Evolutionary conservation across 83 land plant genomes (phyloP).

Genomic region (Isoetes engelmannii): DNA sequence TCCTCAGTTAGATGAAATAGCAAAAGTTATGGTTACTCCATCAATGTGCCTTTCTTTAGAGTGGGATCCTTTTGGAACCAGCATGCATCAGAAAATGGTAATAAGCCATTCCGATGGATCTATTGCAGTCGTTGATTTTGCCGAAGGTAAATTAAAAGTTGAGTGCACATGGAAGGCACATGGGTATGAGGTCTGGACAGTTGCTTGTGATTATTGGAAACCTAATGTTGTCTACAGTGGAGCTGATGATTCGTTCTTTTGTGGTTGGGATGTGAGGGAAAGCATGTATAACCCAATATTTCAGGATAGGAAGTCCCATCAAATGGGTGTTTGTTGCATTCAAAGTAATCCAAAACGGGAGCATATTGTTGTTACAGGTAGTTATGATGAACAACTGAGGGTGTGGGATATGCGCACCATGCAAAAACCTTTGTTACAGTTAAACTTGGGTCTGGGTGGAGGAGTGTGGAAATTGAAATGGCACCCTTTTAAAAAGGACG

Average conservation of each 20-base stretch:
- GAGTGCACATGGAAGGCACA: constrained; percentile 58
- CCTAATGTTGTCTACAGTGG: constrained; percentile 68
- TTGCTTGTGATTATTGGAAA: constrained; percentile 52
- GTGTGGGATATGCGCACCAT: constrained; percentile 76
- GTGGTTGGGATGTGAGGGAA: constrained; percentile 76
- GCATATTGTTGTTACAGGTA: constrained; percentile 71
- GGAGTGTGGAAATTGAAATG: constrained; percentile 96
- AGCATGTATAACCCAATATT: constrained; percentile 38
- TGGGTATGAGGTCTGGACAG: constrained; percentile 70
- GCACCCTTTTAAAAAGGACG: constrained; percentile 48
- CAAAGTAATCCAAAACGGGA: constrained; percentile 48
- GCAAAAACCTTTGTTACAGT: constrained; percentile 45
- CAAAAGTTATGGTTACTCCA: constrained; percentile 30
- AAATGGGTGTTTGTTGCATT: constrained; percentile 86
- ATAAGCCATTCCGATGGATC: constrained; percentile 80
- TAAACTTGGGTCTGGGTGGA: constrained; percentile 67
- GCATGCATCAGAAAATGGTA: constrained; percentile 22
- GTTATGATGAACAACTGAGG: constrained; percentile 84
- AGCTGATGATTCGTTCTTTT: constrained; percentile 83
- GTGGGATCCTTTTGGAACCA: constrained; percentile 43
- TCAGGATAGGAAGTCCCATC: constrained; percentile 55
- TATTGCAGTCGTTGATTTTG: constrained; percentile 39
- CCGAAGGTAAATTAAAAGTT: constrained; percentile 33
- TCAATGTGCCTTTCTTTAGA: constrained; percentile 95
- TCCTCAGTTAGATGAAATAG: not conserved